phyloP scores from a whole-genome alignment of 768 basidiomycete genomes.

The Panaeolus papilionaceus region DNA sequence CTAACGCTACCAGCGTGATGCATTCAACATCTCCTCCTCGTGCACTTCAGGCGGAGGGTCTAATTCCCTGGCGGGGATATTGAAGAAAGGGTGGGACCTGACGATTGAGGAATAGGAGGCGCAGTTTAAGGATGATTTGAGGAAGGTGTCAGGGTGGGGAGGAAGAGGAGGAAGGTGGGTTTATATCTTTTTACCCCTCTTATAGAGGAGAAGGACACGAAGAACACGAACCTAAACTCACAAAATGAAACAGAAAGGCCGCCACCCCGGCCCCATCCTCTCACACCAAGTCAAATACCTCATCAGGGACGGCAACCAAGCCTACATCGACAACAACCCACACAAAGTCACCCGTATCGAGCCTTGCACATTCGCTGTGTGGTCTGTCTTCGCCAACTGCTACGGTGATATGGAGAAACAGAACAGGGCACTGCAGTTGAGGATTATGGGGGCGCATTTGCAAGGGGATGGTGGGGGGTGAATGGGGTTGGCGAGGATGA shows the following conservation, averaged over 20 bases:
- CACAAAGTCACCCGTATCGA: slow-evolving; percentile 72
- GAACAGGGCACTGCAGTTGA: slow-evolving; percentile 78
- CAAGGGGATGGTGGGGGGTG: slow-evolving; percentile 86
- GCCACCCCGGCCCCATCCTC: slow-evolving; percentile 55
- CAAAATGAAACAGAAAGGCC: slow-evolving; percentile 40
- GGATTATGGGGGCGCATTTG: slow-evolving; percentile 92
- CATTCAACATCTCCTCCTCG: slow-evolving; percentile 37
- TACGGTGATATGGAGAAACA: slow-evolving; percentile 74
- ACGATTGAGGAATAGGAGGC: slow-evolving; percentile 70
- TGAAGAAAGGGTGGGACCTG: slow-evolving; percentile 78
- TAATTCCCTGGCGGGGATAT: slow-evolving; percentile 38
- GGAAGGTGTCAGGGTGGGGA: slow-evolving; percentile 77
- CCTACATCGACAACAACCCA: slow-evolving; percentile 76
- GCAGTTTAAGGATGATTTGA: slow-evolving; percentile 76
- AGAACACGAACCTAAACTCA: background rate
- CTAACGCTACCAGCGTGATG: slow-evolving; percentile 51
- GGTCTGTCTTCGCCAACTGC: slow-evolving; percentile 65
- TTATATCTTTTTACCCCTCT: too few species aligned
- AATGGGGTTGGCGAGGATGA: slow-evolving; percentile 79
- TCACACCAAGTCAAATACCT: slow-evolving; percentile 76
- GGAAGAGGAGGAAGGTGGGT: slow-evolving; percentile 54
- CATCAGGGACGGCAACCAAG: slow-evolving; percentile 87
- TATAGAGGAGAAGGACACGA: too few species aligned
- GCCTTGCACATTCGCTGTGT: slow-evolving; percentile 77
- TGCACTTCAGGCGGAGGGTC: slow-evolving; percentile 22